These are phyloP conservation scores for Cucumis hystrix DNA, from an alignment of 306 rosid genomes.

Conservation along the genomic window DNA sequence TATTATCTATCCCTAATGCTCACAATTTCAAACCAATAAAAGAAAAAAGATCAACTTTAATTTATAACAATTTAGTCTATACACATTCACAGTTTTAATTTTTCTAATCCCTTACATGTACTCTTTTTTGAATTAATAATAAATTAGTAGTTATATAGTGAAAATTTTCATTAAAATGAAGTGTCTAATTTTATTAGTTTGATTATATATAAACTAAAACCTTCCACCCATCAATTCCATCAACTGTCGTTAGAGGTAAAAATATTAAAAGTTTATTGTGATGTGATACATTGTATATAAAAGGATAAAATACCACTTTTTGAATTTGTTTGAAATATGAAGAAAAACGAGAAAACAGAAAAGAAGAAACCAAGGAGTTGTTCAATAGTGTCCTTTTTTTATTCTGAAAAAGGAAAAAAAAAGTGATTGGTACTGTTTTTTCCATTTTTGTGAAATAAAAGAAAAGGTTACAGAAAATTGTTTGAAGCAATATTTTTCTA, in stretches of 20 bases:
- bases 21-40: neutral
- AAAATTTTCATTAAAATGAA: no score
- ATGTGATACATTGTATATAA: neutral
- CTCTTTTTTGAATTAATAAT: no score
- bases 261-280: neutral
- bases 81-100: no score
- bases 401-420: neutral
- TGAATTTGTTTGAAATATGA: neutral
- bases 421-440: neutral
- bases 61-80: no score
- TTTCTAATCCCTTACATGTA: no score
- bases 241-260: no score
- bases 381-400: neutral
- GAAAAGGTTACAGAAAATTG: neutral
- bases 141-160: no score
- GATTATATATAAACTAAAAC: no score
- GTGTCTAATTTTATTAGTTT: no score
- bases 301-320: neutral
- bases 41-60: no score
- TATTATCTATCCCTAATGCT: neutral
- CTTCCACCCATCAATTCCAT: no score
- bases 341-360: neutral
- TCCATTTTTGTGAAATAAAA: neutral
- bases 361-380: neutral
- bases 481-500: neutral